These are phyloP conservation scores for Aspergillus sp. DNA, from an alignment of 2,329 filamentous ascomycete species.

Conservation along the genomic window DNA sequence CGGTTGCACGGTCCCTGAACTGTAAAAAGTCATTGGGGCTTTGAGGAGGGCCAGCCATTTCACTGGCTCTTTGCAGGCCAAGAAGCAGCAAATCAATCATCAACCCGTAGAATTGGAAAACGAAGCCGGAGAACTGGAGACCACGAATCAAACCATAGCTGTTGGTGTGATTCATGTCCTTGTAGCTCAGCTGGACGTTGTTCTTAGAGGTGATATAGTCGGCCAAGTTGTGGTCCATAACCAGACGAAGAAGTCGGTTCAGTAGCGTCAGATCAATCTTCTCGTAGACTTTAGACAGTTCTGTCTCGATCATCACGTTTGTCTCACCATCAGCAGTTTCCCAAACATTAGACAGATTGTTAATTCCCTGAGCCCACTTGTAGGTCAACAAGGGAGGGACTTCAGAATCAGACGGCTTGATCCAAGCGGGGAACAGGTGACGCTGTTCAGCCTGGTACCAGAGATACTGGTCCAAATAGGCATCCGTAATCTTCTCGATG, in stretches of 20 bases:
- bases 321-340: constrained; percentile 91
- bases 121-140: constrained; percentile 95
- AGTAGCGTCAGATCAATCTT: constrained; percentile 97
- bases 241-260: constrained; percentile 86
- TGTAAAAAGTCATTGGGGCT: constrained; percentile 97
- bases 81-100: constrained; percentile 91
- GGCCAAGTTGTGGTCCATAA: constrained; percentile 99
- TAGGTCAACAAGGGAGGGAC: constrained; percentile 92
- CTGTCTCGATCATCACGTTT: constrained; percentile 98
- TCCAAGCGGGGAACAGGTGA: constrained; percentile 96
- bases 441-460: constrained; percentile 99
- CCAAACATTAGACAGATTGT: constrained; percentile 96
- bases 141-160: constrained; percentile 98
- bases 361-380: constrained; percentile 99
- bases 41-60: constrained; percentile 91
- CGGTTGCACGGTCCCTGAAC: constrained; percentile 89
- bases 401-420: constrained; percentile 97
- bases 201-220: constrained; percentile 99
- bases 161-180: constrained; percentile 99
- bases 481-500: constrained; percentile 99
- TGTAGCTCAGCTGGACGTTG: constrained; percentile 98
- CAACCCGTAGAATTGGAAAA: constrained; percentile 97
- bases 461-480: constrained; percentile 95
- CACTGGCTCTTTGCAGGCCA: constrained; percentile 91
- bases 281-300: constrained; percentile 98